Conservation (phyloP, 176 grass and related monocot genomes). For the Melocanna baccifera region DNA sequence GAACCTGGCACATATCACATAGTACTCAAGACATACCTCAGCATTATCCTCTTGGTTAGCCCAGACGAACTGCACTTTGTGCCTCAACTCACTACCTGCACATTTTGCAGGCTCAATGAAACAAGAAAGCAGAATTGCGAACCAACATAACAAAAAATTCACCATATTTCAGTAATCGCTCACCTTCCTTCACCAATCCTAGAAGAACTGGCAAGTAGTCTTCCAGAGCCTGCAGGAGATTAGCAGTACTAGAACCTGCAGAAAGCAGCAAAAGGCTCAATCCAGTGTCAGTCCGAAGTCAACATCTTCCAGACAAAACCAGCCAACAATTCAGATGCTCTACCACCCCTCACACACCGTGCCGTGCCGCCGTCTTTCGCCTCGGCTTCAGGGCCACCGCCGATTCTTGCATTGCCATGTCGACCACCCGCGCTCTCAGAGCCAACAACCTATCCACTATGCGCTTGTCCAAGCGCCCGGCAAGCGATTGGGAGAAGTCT, state of each 20-base stretch:
- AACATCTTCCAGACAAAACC: constrained; percentile 18
- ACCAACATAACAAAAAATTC: not conserved
- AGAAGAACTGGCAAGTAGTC: constrained; percentile 75
- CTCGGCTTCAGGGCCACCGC: constrained; percentile 53
- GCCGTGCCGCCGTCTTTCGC: constrained; percentile 56
- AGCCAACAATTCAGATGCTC: constrained; percentile 18
- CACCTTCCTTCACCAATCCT: constrained; percentile 80
- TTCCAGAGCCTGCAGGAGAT: constrained; percentile 73
- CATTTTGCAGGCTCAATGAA: not conserved
- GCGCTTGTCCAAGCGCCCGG: constrained; percentile 40
- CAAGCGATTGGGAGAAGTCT: constrained; percentile 58
- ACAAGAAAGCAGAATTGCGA: not conserved
- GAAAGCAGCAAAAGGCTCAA: not conserved
- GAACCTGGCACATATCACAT: not conserved
- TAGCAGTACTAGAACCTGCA: constrained; percentile 55
- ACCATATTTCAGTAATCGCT: not conserved
- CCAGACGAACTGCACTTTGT: constrained; percentile 72
- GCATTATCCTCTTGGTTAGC: constrained; percentile 80
- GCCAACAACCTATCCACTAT: constrained; percentile 50
- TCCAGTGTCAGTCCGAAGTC: constrained; percentile 16
- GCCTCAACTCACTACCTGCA: constrained; percentile 52
- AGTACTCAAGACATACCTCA: constrained; percentile 35
- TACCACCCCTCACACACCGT: constrained; percentile 47
- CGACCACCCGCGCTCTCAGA: constrained; percentile 56
- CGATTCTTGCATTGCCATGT: constrained; percentile 78